Evolutionary conservation across 2,329 filamentous ascomycete genomes (phyloP), one percentile per base, ranked within the genome.

Genomic region (Atkinsonella texensis): DNA sequence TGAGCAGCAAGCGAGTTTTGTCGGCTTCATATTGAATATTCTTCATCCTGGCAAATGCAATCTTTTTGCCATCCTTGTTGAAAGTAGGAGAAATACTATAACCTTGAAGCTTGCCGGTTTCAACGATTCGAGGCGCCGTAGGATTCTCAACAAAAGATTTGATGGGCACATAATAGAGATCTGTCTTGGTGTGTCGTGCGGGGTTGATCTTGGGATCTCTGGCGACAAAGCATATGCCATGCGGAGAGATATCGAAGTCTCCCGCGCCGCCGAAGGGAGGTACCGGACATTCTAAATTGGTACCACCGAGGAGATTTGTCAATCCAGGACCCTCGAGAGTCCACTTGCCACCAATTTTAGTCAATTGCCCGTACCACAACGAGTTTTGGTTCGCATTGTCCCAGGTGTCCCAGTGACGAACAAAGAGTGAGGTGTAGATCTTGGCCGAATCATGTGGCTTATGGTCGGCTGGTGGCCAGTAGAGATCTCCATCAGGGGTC

Each of bases 331-430:
- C 59, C 44, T 70, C 67, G 15, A 80, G 66, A 28, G 60, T 62
- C 62, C 70, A 77, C 52, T 61, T 63, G 13, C 58, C 66, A 13
- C 65, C 64, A 38, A 63, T 67, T 62, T 70, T 71, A 57, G 66
- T 70, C 46, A 93, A 64, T 5, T 77, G 76, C 33, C 83, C 83
- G 32, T 87, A 86, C 75, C 84, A 93, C 31, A 95, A 74, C 2
- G 84, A 77, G 60, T 83, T 84, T 55, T 77, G 80, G 60, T 87
- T 83, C 45, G 82, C 76, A 1, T 77, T 81, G 28, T 82, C 72
- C 68, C 84, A 94, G n/a, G 76, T 67, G 63, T 94, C 87, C 88
- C 88, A 94, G 61, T 94, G 87, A 13, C 88, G 79, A 31, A 87
- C 85, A 60, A 87, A 93, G 28, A 90, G 77, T 46, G 77, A 80